These are phyloP conservation scores for Chytriomyces sp. DNA, from an alignment of 192 early-diverging fungal species.

Conservation along the genomic window DNA sequence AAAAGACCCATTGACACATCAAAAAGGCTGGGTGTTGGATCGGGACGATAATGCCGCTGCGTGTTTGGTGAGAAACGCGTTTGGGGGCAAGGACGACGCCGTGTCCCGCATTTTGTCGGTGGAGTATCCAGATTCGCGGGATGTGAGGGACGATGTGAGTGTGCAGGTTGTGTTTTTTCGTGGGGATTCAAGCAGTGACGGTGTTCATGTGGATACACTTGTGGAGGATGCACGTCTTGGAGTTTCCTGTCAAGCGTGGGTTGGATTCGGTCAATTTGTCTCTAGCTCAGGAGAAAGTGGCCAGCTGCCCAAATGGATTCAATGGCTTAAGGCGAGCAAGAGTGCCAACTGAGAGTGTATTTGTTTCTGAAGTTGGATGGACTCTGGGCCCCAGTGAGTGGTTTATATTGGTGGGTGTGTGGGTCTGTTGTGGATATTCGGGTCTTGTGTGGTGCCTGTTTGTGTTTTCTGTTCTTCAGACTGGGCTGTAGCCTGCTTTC, in stretches of 20 bases:
- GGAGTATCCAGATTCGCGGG: constrained; percentile 38
- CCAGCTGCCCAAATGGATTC: constrained; percentile 16
- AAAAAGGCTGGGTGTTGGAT: background rate
- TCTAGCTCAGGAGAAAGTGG: background rate
- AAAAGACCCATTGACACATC: background rate
- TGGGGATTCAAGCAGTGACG: background rate
- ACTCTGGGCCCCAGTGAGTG: background rate
- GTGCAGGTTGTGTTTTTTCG: constrained; percentile 54
- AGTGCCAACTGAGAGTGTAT: no score
- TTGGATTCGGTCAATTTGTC: constrained; percentile 1
- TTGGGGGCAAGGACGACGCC: constrained; percentile 32
- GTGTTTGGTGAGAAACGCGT: constrained; percentile 47
- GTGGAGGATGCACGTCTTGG: background rate
- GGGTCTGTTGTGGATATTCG: background rate
- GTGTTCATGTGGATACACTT: background rate
- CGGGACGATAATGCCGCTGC: constrained; percentile 48
- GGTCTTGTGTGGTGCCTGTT: background rate
- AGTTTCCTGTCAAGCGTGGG: background rate
- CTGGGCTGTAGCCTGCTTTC: background rate
- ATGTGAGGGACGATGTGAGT: constrained; percentile 51
- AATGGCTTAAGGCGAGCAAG: constrained; percentile 11
- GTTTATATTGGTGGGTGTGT: background rate
- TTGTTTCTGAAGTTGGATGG: background rate
- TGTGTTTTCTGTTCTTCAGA: background rate
- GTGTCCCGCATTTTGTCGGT: constrained; percentile 33